Evolutionary conservation across 2,329 filamentous ascomycete species (phyloP), one percentile per base, ranked within the genome.

Genomic region (Stachybotrys elegans): DNA sequence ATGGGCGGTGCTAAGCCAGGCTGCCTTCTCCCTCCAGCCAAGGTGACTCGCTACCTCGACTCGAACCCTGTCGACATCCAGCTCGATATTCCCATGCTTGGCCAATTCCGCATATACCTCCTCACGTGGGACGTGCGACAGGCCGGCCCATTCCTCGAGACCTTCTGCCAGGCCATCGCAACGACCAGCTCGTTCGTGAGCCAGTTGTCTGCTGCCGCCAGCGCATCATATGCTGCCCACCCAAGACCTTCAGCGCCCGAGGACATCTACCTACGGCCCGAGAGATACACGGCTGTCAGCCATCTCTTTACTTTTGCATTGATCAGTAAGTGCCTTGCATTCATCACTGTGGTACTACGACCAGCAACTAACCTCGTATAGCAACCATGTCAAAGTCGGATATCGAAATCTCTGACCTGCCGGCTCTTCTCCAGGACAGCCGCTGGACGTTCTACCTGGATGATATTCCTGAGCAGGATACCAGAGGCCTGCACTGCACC

Each of bases 51-150:
- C 22, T 89, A 84, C 57, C 77, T 89, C 42, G 86, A 91, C 62
- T 82, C 85, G 4, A 91, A 90, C 54, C 86, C 86, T 0, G 79
- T 91, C 34, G 83, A 90, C 53, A 69, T 90, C 22, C 84, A 91
- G 58, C 78, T 88, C 6, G 86, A 90, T 56, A 86, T 90, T 36
- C 86, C 86, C 2, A 78, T 88, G 63, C 69, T 90, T 6, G 83
- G 86, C 21, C 86, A 91, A 57, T 91, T 90, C 68, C 77, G 84
- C 40, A 76, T 89, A 37, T 89, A 86, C 60, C 74, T 90, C 48
- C 76, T 91, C 48, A 76, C 81, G 48, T 79, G 78, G 56, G 73
- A 87, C 54, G 70, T 88, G 3, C 69, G 73, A 43, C 61, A 71
- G 23, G 72, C 75, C 4, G 68, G 67, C 43, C 65, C 68, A 1